Percentiles rank a stretch among this genome's conserved stretches.
phyloP scores from a whole-genome alignment of 768 basidiomycete species.

The Mycena haematopus region DNA sequence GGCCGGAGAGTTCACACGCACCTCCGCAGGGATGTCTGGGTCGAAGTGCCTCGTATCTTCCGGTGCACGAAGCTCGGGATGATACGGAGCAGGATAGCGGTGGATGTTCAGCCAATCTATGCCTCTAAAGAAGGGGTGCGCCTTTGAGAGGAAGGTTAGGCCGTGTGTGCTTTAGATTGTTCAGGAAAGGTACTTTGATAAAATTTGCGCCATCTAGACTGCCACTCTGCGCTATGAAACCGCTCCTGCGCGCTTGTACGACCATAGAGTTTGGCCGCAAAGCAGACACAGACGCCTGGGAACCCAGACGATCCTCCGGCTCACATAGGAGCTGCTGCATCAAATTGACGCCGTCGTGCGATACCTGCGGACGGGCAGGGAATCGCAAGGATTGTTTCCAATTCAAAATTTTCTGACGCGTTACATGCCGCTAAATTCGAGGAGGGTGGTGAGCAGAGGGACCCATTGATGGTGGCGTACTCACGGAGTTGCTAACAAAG shows the following conservation, averaged over 20 bases:
- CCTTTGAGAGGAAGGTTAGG: conserved; percentile 47
- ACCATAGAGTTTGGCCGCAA: conserved; percentile 81
- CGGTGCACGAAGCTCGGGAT: conserved; percentile 79
- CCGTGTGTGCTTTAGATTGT: background rate
- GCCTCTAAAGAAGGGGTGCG: conserved; percentile 89
- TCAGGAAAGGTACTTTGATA: conserved; percentile 70
- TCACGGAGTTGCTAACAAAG: conserved; percentile 92
- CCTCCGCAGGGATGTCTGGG: conserved; percentile 91
- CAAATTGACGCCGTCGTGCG: conserved; percentile 85
- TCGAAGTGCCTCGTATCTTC: conserved; percentile 97
- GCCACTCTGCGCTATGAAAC: conserved; percentile 61
- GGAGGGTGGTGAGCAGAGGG: conserved; percentile 29
- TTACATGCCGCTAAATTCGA: conserved; percentile 78
- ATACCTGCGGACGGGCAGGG: conserved; percentile 81
- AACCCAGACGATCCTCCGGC: conserved; percentile 92
- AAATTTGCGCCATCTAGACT: conserved; percentile 82
- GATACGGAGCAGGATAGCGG: conserved; percentile 84
- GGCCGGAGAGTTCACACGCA: conserved; percentile 45
- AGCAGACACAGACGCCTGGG: conserved; percentile 70
- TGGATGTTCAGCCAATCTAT: conserved; percentile 92
- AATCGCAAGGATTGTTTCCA: conserved; percentile 92
- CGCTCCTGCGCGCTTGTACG: conserved; percentile 75
- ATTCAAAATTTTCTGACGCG: conserved; percentile 96
- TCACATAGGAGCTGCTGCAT: conserved; percentile 93
- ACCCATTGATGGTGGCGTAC: conserved; percentile 34